phyloP scores from a whole-genome alignment of 2,329 filamentous ascomycete species.

The Microdochium paspali region DNA sequence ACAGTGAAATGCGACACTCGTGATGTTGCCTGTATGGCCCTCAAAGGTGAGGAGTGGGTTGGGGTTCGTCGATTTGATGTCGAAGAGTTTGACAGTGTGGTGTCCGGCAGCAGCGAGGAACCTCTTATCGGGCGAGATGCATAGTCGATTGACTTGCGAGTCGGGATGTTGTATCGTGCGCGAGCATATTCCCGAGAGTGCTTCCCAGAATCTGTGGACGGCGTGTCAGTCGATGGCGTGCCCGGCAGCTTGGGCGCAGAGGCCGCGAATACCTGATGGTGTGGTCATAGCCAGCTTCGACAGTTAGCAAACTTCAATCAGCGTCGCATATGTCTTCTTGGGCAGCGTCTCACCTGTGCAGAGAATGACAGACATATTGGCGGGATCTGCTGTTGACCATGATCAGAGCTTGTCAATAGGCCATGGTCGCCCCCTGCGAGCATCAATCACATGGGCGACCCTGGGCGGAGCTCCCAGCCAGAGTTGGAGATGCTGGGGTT shows the following conservation, averaged over 20 bases:
- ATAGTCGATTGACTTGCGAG: conserved; percentile 95
- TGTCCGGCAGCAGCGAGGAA: conserved; percentile 76
- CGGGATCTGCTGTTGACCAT: background rate
- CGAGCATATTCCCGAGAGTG: conserved; percentile 92
- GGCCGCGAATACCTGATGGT: conserved; percentile 41
- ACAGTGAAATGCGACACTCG: conserved; percentile 93
- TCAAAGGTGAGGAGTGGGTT: conserved; percentile 90
- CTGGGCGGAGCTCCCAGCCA: background rate
- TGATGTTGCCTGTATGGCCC: conserved; percentile 92
- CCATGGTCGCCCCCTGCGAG: background rate
- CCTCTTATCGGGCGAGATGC: conserved; percentile 96
- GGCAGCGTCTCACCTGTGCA: conserved; percentile 47
- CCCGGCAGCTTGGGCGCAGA: background rate
- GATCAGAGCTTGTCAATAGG: background rate
- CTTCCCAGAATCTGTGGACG: conserved; percentile 81
- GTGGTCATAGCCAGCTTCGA: conserved; percentile 53
- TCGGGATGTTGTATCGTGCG: conserved; percentile 97
- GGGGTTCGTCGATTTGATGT: conserved; percentile 97
- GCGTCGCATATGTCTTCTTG: no score
- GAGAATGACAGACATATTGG: conserved; percentile 50
- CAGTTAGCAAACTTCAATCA: no score
- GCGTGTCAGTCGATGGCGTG: background rate
- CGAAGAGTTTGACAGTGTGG: conserved; percentile 91
- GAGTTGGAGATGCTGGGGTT: no score
- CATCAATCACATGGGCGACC: background rate